Base-by-base conservation (phyloP, 2,329 filamentous ascomycete species). In the Alternaria dauci region DNA sequence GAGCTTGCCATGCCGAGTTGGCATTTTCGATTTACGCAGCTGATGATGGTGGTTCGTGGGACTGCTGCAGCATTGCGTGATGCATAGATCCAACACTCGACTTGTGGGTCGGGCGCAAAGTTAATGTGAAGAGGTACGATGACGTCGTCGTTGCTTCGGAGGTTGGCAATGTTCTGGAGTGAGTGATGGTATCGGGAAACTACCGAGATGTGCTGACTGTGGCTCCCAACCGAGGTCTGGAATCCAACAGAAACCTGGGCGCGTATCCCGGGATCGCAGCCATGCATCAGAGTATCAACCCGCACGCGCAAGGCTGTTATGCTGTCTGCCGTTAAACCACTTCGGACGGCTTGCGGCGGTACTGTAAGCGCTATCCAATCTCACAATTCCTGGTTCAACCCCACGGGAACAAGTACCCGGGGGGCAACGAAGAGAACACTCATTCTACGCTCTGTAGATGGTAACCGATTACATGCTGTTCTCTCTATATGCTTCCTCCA, bases 61-160 rank as follows among this genome's bases (percentile, higher is more conserved):
- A 38, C 46, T 23, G 30, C 32, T 48, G 20, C 30, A 30, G 34
- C 12, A 30, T 23, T 48, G 28, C 18, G 26, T 48, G 26, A 36
- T 34, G 38, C 51, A n/a, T 32, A 18, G 28, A 58, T 42, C 25
- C 30, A 25, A 53, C 39, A 34, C 44, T 28, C 30, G 41, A 34
- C 23, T 5, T 36, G 30, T 51, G 26, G 34, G 30, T 23, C 32
- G 30, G 39, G 53, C 25, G 42, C 25, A 26, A 20, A 36, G n/a
- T 42, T 16, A 30, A 52, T 54, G 18, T 43, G 26, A 20, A 14
- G 34, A 34, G 28, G 34, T 42, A 14, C 16, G n/a, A 34, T 54
- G 11, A 36, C 44, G 42, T 55, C 42, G 55, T 42, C 42, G 34
- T 58, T 48, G 42, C 25, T 52, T 38, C 18, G 34, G 26, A 56